These are phyloP conservation scores for Rhizomucor miehei DNA, from an alignment of 371 early-diverging fungal species.

Conservation along the genomic window DNA sequence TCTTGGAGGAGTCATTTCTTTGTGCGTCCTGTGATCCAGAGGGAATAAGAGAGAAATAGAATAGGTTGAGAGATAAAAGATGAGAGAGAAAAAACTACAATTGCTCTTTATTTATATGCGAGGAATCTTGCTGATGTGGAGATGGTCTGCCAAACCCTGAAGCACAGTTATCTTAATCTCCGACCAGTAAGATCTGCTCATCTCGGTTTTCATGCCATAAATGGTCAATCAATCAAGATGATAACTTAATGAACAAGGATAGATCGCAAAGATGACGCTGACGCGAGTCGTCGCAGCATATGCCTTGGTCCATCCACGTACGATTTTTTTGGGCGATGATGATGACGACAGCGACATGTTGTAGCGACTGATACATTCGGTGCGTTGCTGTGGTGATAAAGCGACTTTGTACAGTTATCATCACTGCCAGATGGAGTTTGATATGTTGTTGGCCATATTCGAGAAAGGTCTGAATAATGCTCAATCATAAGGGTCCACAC, in stretches of 20 bases:
- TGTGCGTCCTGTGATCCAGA: not conserved
- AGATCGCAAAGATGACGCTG: constrained; percentile 13
- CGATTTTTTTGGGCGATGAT: not conserved
- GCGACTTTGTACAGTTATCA: not conserved
- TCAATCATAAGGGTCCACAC: constrained; percentile 44
- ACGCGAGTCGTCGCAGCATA: constrained; percentile 12
- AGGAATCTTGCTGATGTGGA: not conserved
- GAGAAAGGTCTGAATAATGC: constrained; percentile 22
- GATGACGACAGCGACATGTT: not conserved
- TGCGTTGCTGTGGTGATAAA: not conserved
- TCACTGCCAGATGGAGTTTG: constrained; percentile 1
- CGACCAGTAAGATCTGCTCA: not conserved
- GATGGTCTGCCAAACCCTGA: too few relatives aligned
- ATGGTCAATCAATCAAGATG: too few relatives aligned
- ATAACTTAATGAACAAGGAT: too few relatives aligned
- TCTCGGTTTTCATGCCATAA: not conserved
- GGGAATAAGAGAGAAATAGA: not conserved
- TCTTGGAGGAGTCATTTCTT: constrained; percentile 9
- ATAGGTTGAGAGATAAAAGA: not conserved
- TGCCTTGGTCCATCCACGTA: constrained; percentile 6
- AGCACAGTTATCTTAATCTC: too few relatives aligned
- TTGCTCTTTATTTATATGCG: not conserved
- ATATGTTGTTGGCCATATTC: too few relatives aligned
- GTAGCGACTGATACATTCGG: not conserved
- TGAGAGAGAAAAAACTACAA: not conserved